Evolutionary conservation across 345 rosid genomes (phyloP).

Genomic region (Ceriops decandra): DNA sequence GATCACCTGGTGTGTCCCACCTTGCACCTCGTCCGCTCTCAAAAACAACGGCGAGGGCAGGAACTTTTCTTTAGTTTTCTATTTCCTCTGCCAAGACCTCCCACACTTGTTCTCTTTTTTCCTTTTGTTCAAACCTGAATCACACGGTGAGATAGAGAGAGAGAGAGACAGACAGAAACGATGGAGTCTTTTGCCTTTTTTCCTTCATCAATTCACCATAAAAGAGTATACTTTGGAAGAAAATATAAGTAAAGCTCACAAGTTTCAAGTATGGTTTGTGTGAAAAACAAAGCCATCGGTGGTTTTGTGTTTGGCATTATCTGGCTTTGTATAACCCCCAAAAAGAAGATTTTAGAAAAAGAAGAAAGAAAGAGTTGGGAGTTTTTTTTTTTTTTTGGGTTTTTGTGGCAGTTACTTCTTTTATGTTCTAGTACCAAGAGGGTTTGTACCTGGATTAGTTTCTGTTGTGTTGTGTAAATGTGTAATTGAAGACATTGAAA

Average conservation of each 20-base stretch:
- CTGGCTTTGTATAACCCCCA: background rate
- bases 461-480: background rate
- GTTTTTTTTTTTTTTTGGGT: background rate
- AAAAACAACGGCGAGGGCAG: constrained; percentile 38
- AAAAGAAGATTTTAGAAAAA: background rate
- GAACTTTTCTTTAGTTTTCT: too few relatives aligned
- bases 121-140: background rate
- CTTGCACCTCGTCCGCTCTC: constrained; percentile 31
- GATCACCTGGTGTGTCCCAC: background rate
- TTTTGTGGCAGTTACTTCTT: constrained; percentile 3
- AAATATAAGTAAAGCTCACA: background rate
- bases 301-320: background rate
- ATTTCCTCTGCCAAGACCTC: background rate
- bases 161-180: background rate
- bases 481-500: background rate
- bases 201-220: background rate
- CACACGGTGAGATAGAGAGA: background rate
- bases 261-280: background rate
- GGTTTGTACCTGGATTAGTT: background rate
- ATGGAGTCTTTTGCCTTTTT: background rate
- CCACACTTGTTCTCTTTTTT: background rate
- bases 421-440: background rate
- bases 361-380: background rate
- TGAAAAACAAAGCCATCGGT: background rate
- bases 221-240: background rate